Base-by-base conservation (phyloP, 805 yeast genomes). In the Saturnispora hagleri region DNA sequence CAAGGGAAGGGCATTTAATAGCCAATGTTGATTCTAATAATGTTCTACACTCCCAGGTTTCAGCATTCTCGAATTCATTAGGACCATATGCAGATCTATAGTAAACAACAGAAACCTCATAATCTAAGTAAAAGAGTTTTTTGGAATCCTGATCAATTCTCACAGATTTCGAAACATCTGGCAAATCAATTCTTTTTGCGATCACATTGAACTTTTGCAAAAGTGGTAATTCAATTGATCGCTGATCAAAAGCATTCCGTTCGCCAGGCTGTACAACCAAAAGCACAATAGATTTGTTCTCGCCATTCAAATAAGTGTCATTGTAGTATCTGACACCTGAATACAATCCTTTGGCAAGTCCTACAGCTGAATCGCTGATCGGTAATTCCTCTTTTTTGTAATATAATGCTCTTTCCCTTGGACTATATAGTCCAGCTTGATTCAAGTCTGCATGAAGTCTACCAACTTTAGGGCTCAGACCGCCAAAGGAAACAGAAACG, bases 401-500 rank as follows among this genome's bases (percentile, higher is more conserved):
- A 47, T 77, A 63, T 44, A 75, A 80, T 54, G 69, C 73, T 20
- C 66, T 65, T 1, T 74, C 62, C 43, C 73, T 72, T 4, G 69
- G 61, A 20, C 54, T 24, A 61, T 86, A 86, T n/a, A 68, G 66
- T 3, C 89, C 89, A 7, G 71, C 61, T 4, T 67, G 62, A 62
- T 86, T 84, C 61, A 85, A 67, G 59, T 77, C 87, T 20, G 74
- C 66, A 67, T 93, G 99, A 52, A 88, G 70, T 57, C 79, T 73
- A 20, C 93, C 86, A 26, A 88, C 91, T 63, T 84, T 86, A 13
- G 89, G 66, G 2, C 96, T 84, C 52, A 93, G 73, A 0, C 95
- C 98, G 20, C 95, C 97, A 71, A 93, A 93, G 1, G 97, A 90
- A 3, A 91, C 96, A 60, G 96, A 86, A 3, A 93, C 88, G 1